A percentile compares a stretch with the other conserved stretches of the same genome.
phyloP scores from a whole-genome alignment of 1,284 basidiomycete species.

The Stygiomarasmius scandens region DNA sequence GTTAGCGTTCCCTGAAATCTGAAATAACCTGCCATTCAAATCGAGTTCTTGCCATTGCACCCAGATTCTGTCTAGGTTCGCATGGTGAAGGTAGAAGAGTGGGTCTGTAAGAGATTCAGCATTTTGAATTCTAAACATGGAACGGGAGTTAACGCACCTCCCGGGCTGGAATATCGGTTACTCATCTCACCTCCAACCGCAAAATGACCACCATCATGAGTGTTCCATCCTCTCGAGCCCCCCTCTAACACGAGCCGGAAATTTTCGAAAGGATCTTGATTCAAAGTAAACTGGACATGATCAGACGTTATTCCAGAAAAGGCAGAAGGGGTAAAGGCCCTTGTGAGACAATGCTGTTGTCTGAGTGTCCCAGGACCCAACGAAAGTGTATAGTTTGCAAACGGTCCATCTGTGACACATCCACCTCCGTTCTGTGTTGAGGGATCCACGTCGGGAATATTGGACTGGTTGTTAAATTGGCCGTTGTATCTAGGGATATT shows the following conservation, averaged over 20 bases:
- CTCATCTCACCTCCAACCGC: constrained; percentile 38
- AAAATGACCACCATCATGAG: constrained; percentile 37
- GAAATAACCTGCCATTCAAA: constrained; percentile 2
- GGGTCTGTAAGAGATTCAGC: constrained; percentile 4
- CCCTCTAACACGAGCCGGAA: constrained; percentile 40
- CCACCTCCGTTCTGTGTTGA: constrained; percentile 23
- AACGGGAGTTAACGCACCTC: constrained; percentile 26
- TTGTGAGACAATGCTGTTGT: constrained; percentile 35
- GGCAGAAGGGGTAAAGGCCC: constrained; percentile 29
- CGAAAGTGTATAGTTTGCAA: constrained; percentile 31
- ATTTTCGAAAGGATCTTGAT: constrained; percentile 30
- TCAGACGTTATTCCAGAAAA: constrained; percentile 23
- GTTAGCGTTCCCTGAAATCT: constrained; percentile 11
- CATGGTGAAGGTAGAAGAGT: constrained; percentile 16
- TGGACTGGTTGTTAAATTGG: constrained; percentile 23
- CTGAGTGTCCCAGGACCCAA: constrained; percentile 35
- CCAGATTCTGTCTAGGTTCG: constrained; percentile 21
- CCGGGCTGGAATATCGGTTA: constrained; percentile 37
- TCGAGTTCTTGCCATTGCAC: constrained; percentile 17
- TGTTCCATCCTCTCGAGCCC: neutral
- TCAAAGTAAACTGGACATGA: constrained; percentile 25
- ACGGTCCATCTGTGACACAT: constrained; percentile 37
- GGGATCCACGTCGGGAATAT: constrained; percentile 10
- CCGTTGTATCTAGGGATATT: constrained; percentile 21
- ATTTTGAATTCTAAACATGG: constrained; percentile 9